Evolutionary conservation across 1,139 yeast genomes (phyloP), one percentile per base, ranked within the genome.

Genomic region (Hyphopichia buzzinii): DNA sequence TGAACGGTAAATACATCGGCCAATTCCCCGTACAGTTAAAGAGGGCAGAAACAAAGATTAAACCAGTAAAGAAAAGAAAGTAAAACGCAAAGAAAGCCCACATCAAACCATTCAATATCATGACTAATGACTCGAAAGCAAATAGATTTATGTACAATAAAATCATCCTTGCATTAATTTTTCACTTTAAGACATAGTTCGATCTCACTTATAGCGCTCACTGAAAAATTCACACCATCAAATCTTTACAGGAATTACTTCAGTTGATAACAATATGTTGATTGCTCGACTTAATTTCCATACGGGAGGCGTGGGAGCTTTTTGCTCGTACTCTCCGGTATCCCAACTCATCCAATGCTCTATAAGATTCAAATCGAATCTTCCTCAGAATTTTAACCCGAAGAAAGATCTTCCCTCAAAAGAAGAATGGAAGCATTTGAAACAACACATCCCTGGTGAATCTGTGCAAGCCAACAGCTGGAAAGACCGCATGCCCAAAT

Each of bases 1-100:
- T 83, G 80, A 82, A 84, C 53, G 85, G 87, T 29, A 82, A 83
- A 54, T 84, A 82, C 47, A 72, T 85, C 32, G 95, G 94, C 1
- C 77, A 73, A 45, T 83, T 81, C 46, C 94, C 94, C 0, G 79
- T 84, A 24, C 83, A 77, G 44, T 61, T 84, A 55, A 80, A 81
- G 55, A 67, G 82, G 40, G 90, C 92, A 0, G 79, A 76, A 40
- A 74, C 81, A 5, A 64, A 63, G 33, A 57, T 71, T 33, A 70
- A 69, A 43, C 55, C 66, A 4, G 41, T 52, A 3, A 50, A 51
- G 36, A 54, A 47, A 45, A 46, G 42, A 31, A 46, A 39, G 33
- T 10, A 16, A 16, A 15, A 16, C 13, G 17, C 8, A 21, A 21
- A 21, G 23, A 21, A n/a, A n/a, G n/a, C n/a, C n/a, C n/a, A n/a